These are phyloP conservation scores for Centella asiatica DNA, from an alignment of 129 eudicot species.

Conservation along the genomic window DNA sequence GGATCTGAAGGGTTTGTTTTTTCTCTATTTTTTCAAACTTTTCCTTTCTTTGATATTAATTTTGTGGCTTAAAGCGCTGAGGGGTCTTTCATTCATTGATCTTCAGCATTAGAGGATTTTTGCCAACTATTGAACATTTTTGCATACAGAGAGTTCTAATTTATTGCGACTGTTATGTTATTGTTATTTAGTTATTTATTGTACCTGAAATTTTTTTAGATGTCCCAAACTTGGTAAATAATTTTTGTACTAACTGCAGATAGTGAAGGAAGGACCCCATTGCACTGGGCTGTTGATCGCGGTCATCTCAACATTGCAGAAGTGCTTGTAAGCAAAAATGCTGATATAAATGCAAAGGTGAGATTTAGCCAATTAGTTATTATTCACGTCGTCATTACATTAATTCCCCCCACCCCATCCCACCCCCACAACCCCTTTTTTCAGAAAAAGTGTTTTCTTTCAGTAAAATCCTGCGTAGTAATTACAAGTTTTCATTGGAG, in stretches of 20 bases:
- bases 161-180: too few relatives aligned
- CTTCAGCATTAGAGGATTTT: not conserved
- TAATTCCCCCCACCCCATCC: too few relatives aligned
- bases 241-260: constrained; percentile 38
- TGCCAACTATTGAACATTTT: not conserved
- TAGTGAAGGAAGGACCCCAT: constrained; percentile 88
- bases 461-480: not conserved
- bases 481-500: not conserved
- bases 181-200: constrained; percentile 3
- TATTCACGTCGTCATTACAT: not conserved
- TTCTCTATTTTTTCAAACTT: not conserved
- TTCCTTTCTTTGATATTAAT: not conserved
- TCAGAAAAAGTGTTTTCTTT: not conserved
- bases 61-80: not conserved
- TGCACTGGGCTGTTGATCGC: constrained; percentile 99
- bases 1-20: constrained; percentile 37
- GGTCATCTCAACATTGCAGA: constrained; percentile 64
- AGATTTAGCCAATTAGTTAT: not conserved
- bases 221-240: not conserved
- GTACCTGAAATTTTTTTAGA: not conserved
- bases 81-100: not conserved
- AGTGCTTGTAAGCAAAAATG: constrained; percentile 56
- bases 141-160: too few relatives aligned
- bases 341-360: constrained; percentile 87
- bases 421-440: not conserved